Evolutionary conservation across 495 filamentous ascomycete genomes (phyloP).

Genomic region (Lepraria neglecta): DNA sequence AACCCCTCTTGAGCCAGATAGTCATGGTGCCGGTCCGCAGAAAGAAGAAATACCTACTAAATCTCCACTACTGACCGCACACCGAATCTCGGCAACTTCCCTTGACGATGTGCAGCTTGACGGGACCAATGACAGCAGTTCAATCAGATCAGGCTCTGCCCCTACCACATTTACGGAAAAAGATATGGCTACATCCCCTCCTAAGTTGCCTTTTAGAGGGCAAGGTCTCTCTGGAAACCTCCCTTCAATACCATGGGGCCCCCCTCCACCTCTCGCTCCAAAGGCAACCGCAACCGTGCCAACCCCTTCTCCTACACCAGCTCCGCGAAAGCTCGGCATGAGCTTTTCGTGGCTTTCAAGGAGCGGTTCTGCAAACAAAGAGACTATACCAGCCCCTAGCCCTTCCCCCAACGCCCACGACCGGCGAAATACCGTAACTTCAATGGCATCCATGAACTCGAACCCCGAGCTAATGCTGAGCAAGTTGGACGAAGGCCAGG

Average conservation of each 20-base stretch:
- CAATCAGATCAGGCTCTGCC: slow-evolving; percentile 25
- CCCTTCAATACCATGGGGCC: slow-evolving; percentile 49
- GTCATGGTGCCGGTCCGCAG: slow-evolving; percentile 29
- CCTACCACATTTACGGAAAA: slow-evolving; percentile 28
- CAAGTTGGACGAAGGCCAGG: slow-evolving; percentile 61
- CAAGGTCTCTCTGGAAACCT: slow-evolving; percentile 47
- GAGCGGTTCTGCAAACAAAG: slow-evolving; percentile 56
- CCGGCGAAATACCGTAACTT: slow-evolving; percentile 66
- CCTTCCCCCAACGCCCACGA: slow-evolving; percentile 35
- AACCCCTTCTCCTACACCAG: slow-evolving; percentile 35
- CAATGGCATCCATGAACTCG: slow-evolving; percentile 65
- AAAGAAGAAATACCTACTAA: slow-evolving; percentile 34
- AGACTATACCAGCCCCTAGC: slow-evolving; percentile 49
- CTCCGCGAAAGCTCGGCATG: slow-evolving; percentile 62
- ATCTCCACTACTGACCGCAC: slow-evolving; percentile 53
- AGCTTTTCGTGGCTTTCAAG: slow-evolving; percentile 86
- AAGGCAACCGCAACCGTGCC: slow-evolving; percentile 41
- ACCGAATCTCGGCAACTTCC: slow-evolving; percentile 57
- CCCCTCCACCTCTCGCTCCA: slow-evolving; percentile 39
- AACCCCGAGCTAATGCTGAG: slow-evolving; percentile 67
- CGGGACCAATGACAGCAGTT: slow-evolving; percentile 44
- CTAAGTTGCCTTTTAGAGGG: slow-evolving; percentile 44
- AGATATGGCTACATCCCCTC: slow-evolving; percentile 42
- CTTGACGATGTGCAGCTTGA: slow-evolving; percentile 67
- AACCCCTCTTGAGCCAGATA: not conserved